Evolutionary conservation across 192 early-diverging fungal species (phyloP), one percentile per base, ranked within the genome.

Genomic region (Rhizophlyctis rosea): DNA sequence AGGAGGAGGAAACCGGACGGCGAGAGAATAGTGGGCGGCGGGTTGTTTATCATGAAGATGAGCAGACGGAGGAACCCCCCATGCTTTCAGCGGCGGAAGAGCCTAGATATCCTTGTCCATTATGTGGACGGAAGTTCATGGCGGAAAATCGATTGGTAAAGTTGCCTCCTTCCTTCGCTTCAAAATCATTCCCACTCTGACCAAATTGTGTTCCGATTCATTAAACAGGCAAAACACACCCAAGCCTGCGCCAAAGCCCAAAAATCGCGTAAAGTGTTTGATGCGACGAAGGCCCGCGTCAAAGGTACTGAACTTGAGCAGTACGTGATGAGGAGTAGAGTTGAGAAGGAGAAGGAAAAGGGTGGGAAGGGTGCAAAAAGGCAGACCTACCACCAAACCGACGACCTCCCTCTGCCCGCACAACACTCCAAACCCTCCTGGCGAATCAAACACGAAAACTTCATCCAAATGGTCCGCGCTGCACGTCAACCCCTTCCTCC

Each of bases 251-350:
- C 61, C 48, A 83, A 80, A 57, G 27, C 51, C 13, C 59, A 65
- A 36, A 71, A 74, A 44, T 47, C 56, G 1, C 66, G 81, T 4
- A 80, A 80, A 56, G 65, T 76, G 1, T 83, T 76, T 64, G 78
- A 83, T 59, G 69, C 73, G 31, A 69, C 59, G 21, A 73, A 73
- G 34, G 72, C 73, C 0, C 67, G 81, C 18, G 75, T 77, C 28
- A 67, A 71, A 29, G 81, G 81, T 2, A 83, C 81, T 9, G 81
- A 83, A 31, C 54, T 83, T 7, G 81, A 83, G 65, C 72, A 80
- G 32, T 82, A 79, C 60, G 70, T 44, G 7, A 44, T 44, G 39
- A 7, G 61, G 31, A 23, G 30, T n/a, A 31, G 35, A 36, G 44
- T 50, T 61, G 34, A 23, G 47, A 61, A 33, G 24, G 29, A 13